A percentile compares a stretch with the other conserved stretches of the same genome.
Conservation (phyloP, 768 basidiomycete genomes). For the Trametes cingulata region DNA sequence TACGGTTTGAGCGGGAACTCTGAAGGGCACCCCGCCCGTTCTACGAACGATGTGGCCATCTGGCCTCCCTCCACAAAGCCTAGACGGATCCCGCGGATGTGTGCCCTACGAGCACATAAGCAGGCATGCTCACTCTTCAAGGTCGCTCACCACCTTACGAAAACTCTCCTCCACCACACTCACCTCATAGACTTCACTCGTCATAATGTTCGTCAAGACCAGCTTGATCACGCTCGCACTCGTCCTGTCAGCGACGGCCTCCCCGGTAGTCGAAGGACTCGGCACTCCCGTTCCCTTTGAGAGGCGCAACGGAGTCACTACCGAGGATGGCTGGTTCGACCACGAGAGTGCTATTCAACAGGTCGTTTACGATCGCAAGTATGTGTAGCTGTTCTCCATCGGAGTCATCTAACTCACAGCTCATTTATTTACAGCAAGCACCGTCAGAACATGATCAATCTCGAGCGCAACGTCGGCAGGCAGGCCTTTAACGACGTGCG, state of each 20-base stretch:
- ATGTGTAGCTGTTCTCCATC: not conserved
- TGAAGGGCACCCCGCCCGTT: too few relatives aligned
- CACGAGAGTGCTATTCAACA: conserved; percentile 16
- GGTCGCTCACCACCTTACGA: too few relatives aligned
- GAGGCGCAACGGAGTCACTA: conserved; percentile 13
- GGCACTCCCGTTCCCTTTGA: conserved; percentile 12
- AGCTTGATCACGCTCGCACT: conserved; percentile 10
- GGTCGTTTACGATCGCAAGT: conserved; percentile 21
- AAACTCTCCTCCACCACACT: too few relatives aligned
- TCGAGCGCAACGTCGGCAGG: conserved; percentile 15
- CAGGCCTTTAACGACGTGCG: not conserved
- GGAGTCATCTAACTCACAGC: too few relatives aligned
- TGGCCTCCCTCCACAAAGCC: too few relatives aligned
- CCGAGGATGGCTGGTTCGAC: conserved; percentile 19
- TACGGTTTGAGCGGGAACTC: too few relatives aligned
- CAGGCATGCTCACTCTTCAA: too few relatives aligned
- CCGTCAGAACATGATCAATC: conserved; percentile 19
- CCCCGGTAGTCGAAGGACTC: not conserved
- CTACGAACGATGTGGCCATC: too few relatives aligned
- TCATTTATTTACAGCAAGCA: too few relatives aligned
- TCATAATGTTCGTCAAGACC: conserved; percentile 1
- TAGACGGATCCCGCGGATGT: too few relatives aligned
- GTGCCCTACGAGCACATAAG: too few relatives aligned
- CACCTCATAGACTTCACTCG: too few relatives aligned
- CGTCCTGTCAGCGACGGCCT: not conserved